Conservation (phyloP, 1,139 yeast genomes). For the Debaryomycetaceae sp. region DNA sequence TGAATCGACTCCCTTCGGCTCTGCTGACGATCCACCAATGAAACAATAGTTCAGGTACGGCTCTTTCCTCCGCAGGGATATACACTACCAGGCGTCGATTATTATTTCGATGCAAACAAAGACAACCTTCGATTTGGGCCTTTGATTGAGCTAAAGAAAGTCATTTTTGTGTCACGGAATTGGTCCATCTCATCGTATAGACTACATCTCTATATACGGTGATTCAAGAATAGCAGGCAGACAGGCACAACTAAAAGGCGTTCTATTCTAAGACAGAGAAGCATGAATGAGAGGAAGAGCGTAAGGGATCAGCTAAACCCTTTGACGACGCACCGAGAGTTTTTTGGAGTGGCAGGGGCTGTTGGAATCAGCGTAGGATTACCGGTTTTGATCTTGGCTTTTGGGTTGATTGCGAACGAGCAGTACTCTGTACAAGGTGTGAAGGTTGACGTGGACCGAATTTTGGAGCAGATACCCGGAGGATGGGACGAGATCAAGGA, state of each 20-base stretch:
- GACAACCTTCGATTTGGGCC: too few species aligned
- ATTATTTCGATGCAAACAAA: too few species aligned
- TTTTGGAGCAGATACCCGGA: slow-evolving; percentile 27
- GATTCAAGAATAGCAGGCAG: too few species aligned
- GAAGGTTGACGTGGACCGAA: slow-evolving; percentile 34
- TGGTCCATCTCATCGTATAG: too few species aligned
- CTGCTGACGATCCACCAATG: background rate
- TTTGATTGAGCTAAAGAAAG: too few species aligned
- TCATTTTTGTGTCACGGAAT: too few species aligned
- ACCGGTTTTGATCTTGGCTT: slow-evolving; percentile 57
- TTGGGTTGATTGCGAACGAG: slow-evolving; percentile 59
- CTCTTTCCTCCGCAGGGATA: background rate
- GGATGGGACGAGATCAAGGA: slow-evolving; percentile 21
- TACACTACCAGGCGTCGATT: background rate
- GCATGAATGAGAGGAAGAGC: too few species aligned
- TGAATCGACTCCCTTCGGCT: background rate
- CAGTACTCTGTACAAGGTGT: slow-evolving; percentile 52
- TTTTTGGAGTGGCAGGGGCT: slow-evolving; percentile 77
- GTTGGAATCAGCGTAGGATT: slow-evolving; percentile 60
- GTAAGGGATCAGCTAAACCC: slow-evolving; percentile 59
- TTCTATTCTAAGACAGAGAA: too few species aligned
- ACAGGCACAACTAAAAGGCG: too few species aligned
- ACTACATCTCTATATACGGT: too few species aligned
- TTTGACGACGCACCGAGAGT: slow-evolving; percentile 64
- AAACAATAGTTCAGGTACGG: background rate